Base-by-base conservation (phyloP, 805 yeast species). In the Monosporozyma yasuniensis region DNA sequence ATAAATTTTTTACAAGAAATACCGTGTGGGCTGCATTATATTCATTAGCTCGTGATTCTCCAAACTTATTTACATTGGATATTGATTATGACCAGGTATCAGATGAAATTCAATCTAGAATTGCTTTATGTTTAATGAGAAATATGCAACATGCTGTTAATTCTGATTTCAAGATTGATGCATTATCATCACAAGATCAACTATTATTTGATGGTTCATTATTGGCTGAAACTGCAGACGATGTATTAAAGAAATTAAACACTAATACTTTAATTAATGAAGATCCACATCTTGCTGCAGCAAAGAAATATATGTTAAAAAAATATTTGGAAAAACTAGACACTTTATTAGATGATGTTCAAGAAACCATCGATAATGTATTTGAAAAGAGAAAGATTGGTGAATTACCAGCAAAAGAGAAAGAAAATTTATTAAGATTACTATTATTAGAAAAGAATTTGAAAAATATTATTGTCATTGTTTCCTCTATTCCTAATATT, bases 81-180 rank as follows among this genome's bases (percentile, higher is more conserved):
- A 72, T 85, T 48, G 90, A 86, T 57, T 74, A 74, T 51, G 81
- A 74, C 19, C 67, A 72, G 19, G 73, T 85, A 54, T 82, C 89
- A 12, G 77, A 75, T 48, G 71, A 74, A 46, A 74, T 83, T 55
- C 80, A 78, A 58, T 86, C 87, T 42, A 78, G 81, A 58, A 77
- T 89, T 49, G 93, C 95, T 1, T 74, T 86, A 44, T 81, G 84
- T 57, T 79, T 93, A 44, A 82, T 89, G 84, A 78, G 84, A 58
- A 90, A 90, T 64, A 83, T 88, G 83, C 88, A 83, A 57, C 66
- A 70, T 41, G 71, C 76, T n/a, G 67, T 83, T 51, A 66, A 67
- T 32, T 56, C 66, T 14, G 61, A 61, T 28, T 64, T 60, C 50
- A 59, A 54, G 45, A 50, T 61, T 19, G 68, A 63, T 53, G 73